These are phyloP conservation scores for Colletotrichum lupini DNA, from an alignment of 2,329 filamentous ascomycete genomes.

Conservation along the genomic window DNA sequence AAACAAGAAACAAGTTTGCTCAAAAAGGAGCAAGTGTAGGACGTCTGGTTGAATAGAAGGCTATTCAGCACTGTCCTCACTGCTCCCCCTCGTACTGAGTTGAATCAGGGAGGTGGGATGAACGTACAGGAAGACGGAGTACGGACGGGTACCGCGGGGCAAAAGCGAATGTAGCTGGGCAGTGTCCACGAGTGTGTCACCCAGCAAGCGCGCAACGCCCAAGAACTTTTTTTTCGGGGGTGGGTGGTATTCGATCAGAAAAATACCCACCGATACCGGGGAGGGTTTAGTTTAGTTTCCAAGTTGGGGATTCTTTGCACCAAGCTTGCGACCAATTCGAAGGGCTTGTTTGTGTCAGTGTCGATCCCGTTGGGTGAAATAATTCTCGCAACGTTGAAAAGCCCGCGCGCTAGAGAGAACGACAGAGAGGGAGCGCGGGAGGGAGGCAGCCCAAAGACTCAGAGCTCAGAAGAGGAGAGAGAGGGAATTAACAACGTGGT, in stretches of 20 bases:
- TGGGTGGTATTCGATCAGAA: neutral
- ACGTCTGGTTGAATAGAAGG: constrained; percentile 33
- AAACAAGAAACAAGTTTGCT: neutral
- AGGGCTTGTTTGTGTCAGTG: neutral
- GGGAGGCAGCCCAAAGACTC: neutral
- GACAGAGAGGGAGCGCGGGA: neutral
- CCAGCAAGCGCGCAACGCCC: constrained; percentile 1
- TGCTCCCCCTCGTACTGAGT: constrained; percentile 34
- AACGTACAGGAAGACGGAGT: constrained; percentile 1
- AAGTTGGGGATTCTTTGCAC: neutral
- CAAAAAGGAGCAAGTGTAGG: constrained; percentile 33
- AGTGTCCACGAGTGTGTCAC: constrained; percentile 14
- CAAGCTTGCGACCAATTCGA: neutral
- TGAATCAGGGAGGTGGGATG: constrained; percentile 34
- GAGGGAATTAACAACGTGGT: neutral
- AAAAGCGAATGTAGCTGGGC: constrained; percentile 19
- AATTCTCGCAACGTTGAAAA: neutral
- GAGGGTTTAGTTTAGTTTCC: constrained; percentile 4
- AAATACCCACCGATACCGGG: constrained; percentile 31
- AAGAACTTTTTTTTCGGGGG: constrained; percentile 5
- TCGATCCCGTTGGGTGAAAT: neutral
- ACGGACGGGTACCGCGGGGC: constrained; percentile 27
- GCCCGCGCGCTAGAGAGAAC: neutral
- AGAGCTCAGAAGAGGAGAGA: neutral
- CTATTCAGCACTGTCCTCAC: constrained; percentile 37